Conservation (phyloP, 2,329 filamentous ascomycete species). For the Aspergillus nomiae region DNA sequence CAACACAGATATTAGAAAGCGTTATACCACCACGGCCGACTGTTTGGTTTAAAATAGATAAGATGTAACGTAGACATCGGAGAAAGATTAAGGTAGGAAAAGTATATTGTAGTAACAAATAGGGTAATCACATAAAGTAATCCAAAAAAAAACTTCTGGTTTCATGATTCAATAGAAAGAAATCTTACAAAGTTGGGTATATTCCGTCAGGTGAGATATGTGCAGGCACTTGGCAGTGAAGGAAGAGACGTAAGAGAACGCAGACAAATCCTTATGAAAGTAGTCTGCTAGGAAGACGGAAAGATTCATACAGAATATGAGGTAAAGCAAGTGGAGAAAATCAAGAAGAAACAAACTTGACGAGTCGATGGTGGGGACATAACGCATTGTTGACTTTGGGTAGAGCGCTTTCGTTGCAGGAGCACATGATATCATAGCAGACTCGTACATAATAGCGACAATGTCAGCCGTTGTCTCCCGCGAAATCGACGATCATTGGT, state of each 20-base stretch:
- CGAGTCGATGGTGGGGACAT: background rate
- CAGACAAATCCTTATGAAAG: background rate
- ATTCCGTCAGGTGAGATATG: slow-evolving; percentile 9
- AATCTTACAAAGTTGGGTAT: slow-evolving; percentile 11
- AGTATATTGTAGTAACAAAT: slow-evolving; percentile 9
- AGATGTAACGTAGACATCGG: background rate
- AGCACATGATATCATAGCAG: slow-evolving; percentile 17
- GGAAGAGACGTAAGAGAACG: background rate
- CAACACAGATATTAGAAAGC: background rate
- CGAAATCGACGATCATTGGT: slow-evolving; percentile 3
- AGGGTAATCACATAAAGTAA: slow-evolving; percentile 14
- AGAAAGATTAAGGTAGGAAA: background rate
- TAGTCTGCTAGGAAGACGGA: slow-evolving; percentile 3
- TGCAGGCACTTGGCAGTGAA: slow-evolving; percentile 7
- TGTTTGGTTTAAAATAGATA: slow-evolving; percentile 1
- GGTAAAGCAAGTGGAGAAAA: background rate
- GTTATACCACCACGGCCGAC: background rate
- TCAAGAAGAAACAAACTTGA: background rate
- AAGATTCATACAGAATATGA: background rate
- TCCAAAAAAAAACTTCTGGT: background rate
- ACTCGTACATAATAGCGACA: slow-evolving; percentile 15
- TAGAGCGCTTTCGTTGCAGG: slow-evolving; percentile 23
- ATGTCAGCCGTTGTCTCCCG: slow-evolving; percentile 8
- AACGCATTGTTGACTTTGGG: slow-evolving; percentile 6
- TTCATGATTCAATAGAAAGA: slow-evolving; percentile 3